These are phyloP conservation scores for Fonsecaea erecta DNA, from an alignment of 2,329 filamentous ascomycete species.

Conservation along the genomic window DNA sequence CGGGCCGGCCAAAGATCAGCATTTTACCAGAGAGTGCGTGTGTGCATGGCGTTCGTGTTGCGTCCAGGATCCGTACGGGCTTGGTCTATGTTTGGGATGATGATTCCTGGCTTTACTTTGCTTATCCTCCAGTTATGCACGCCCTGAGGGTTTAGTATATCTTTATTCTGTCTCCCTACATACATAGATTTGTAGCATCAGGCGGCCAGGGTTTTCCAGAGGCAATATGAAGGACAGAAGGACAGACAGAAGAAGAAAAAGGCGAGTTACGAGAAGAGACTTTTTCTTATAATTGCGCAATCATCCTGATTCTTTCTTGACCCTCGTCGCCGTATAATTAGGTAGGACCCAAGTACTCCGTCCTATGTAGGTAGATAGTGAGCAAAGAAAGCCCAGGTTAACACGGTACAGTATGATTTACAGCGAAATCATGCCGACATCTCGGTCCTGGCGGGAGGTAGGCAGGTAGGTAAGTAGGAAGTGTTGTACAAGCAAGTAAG, in stretches of 20 bases:
- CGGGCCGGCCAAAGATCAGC: background rate
- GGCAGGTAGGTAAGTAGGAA: no score
- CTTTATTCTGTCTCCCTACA: background rate
- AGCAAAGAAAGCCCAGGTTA: no score
- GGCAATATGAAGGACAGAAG: constrained; percentile 1
- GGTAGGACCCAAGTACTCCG: no score
- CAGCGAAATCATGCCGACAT: background rate
- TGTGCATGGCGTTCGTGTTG: constrained; percentile 1
- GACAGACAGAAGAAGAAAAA: background rate
- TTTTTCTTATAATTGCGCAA: no score
- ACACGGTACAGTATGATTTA: no score
- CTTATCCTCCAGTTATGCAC: background rate
- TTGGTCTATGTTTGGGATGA: background rate
- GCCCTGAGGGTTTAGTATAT: background rate
- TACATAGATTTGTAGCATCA: constrained; percentile 1
- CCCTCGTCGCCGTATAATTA: no score
- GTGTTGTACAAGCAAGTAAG: no score
- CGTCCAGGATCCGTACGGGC: background rate
- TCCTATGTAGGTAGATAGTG: no score
- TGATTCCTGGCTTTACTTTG: background rate
- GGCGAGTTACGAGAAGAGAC: background rate
- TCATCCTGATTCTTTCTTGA: no score
- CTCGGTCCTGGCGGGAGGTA: background rate
- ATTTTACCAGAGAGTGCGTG: background rate
- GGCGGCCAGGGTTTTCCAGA: background rate